Percentiles rank a stretch among this genome's conserved stretches.
Evolutionary conservation across 2,329 filamentous ascomycete species (phyloP).

Genomic region (Cordyceps cateniannulata): DNA sequence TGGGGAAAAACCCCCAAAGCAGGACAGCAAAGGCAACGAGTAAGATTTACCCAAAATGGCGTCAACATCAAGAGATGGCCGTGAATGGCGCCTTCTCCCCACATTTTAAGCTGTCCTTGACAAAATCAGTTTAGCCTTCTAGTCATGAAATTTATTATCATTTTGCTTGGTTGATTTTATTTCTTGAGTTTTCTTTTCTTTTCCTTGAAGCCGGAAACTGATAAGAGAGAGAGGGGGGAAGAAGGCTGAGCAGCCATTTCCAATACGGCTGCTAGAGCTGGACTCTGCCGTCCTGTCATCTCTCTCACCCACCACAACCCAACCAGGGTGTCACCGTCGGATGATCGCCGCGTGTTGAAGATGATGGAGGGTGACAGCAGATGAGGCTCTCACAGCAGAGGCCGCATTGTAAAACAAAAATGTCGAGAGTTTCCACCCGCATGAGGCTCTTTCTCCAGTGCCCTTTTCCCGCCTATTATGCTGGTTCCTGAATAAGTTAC

Average conservation of each 20-base stretch:
- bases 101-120: slow-evolving; percentile 5
- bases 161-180: no score
- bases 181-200: background rate
- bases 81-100: background rate
- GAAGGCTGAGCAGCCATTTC: background rate
- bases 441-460: background rate
- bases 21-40: background rate
- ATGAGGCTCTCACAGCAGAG: background rate
- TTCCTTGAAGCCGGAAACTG: background rate
- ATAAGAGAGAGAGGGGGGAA: background rate
- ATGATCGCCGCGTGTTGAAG: background rate
- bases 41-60: slow-evolving; percentile 14
- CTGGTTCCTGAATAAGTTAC: no score
- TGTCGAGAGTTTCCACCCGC: background rate
- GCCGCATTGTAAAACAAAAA: background rate
- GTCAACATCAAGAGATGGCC: slow-evolving; percentile 13
- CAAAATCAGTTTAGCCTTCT: slow-evolving; percentile 2
- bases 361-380: background rate
- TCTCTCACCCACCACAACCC: no score
- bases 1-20: background rate
- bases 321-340: no score
- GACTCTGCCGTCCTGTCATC: background rate
- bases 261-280: background rate
- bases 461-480: no score
- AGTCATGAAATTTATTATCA: no score